phyloP scores from a whole-genome alignment of 768 basidiomycete species.

The Lyophyllum semitale region DNA sequence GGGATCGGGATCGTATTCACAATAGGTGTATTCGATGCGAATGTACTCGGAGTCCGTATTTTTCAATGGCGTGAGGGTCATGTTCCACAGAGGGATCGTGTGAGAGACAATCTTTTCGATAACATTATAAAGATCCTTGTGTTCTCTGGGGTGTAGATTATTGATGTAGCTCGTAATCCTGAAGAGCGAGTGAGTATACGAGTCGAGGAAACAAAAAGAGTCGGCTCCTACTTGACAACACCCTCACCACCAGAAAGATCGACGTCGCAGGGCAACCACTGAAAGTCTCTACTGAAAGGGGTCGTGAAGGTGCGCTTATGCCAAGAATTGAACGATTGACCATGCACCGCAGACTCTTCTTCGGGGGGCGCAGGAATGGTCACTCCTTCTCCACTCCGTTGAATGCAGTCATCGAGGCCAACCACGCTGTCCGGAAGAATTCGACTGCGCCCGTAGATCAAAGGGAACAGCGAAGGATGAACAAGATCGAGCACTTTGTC shows the following conservation, averaged over 20 bases:
- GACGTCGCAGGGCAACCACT: conserved; percentile 19
- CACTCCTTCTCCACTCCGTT: conserved; percentile 16
- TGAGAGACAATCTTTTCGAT: conserved; percentile 25
- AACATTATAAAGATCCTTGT: conserved; percentile 22
- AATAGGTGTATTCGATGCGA: conserved; percentile 13
- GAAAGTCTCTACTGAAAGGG: conserved; percentile 7
- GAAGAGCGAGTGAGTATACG: not conserved
- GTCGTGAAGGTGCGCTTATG: not conserved
- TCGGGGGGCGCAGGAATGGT: conserved; percentile 8
- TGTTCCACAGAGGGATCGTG: conserved; percentile 32
- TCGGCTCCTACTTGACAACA: conserved; percentile 7
- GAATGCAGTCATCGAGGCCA: conserved; percentile 16
- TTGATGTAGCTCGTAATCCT: conserved; percentile 39
- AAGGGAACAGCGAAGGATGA: conserved; percentile 40
- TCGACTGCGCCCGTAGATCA: conserved; percentile 31
- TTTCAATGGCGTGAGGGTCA: conserved; percentile 20
- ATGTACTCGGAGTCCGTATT: not conserved
- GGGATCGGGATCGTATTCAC: conserved; percentile 12
- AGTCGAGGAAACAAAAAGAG: not conserved
- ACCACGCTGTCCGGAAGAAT: conserved; percentile 10
- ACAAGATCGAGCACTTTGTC: conserved; percentile 42
- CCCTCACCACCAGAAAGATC: conserved; percentile 20
- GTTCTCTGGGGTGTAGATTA: conserved; percentile 33
- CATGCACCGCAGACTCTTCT: not conserved
- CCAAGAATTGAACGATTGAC: not conserved